phyloP scores from a whole-genome alignment of 352 stramenopile species.

The Globisporangium solare region DNA sequence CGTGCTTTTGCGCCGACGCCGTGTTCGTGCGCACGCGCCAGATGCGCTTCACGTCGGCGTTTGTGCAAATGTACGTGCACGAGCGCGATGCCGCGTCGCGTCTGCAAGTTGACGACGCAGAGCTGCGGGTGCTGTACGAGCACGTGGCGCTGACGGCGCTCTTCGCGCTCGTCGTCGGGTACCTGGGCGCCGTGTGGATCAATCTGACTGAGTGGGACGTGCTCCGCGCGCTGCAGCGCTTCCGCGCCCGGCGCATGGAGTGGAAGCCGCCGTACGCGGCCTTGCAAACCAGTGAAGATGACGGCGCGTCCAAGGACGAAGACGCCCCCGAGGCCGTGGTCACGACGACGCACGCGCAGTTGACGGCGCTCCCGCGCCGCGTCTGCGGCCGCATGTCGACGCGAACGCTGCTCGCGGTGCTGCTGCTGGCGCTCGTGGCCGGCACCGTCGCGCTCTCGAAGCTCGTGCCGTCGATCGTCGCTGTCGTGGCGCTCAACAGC shows the following conservation, averaged over 20 bases:
- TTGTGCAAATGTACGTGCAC: slow-evolving; percentile 42
- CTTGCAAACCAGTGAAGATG: slow-evolving; percentile 8
- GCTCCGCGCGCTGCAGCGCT: slow-evolving; percentile 21
- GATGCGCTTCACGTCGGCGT: slow-evolving; percentile 48
- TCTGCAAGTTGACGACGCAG: slow-evolving; percentile 40
- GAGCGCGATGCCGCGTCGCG: slow-evolving; percentile 29
- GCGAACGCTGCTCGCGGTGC: slow-evolving; percentile 7
- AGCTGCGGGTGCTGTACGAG: slow-evolving; percentile 35
- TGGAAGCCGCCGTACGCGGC: slow-evolving; percentile 6
- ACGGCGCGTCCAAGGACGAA: slow-evolving; percentile 2
- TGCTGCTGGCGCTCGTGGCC: slow-evolving; percentile 18
- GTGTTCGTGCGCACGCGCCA: slow-evolving; percentile 48
- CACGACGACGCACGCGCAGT: slow-evolving; percentile 8
- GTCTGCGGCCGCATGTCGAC: slow-evolving; percentile 18
- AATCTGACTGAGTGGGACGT: slow-evolving; percentile 58
- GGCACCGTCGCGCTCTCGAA: slow-evolving; percentile 26
- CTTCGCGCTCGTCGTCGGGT: slow-evolving; percentile 30
- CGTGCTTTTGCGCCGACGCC: slow-evolving; percentile 26
- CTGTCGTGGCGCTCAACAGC: slow-evolving; percentile 49
- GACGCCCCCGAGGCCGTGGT: slow-evolving; percentile 7
- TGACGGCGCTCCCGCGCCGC: not conserved
- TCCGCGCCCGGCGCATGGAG: slow-evolving; percentile 2
- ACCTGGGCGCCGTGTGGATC: slow-evolving; percentile 38
- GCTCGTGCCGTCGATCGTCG: slow-evolving; percentile 39
- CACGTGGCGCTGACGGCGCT: slow-evolving; percentile 25